Conservation (phyloP, 805 yeast species). For the Teunomyces panamensis region DNA sequence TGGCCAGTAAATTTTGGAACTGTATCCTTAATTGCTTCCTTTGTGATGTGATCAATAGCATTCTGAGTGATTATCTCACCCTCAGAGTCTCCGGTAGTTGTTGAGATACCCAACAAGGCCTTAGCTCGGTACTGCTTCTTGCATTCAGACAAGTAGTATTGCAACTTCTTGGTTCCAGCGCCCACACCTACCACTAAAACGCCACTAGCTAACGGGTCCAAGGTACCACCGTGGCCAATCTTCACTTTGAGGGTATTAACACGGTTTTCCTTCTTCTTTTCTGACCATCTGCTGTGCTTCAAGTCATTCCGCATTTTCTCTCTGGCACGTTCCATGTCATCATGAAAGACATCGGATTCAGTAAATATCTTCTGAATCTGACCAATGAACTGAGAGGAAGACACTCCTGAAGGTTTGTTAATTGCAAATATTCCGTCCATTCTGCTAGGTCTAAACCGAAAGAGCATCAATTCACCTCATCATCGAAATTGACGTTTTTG, state of each 20-base stretch:
- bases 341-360: slow-evolving; percentile 53
- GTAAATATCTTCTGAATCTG: slow-evolving; percentile 64
- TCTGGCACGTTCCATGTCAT: slow-evolving; percentile 49
- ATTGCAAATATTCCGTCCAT: slow-evolving; percentile 96
- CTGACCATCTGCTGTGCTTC: slow-evolving; percentile 38
- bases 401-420: slow-evolving; percentile 81
- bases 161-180: slow-evolving; percentile 78
- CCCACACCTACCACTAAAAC: slow-evolving; percentile 92
- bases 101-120: slow-evolving; percentile 84
- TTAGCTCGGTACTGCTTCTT: slow-evolving; percentile 77
- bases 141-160: slow-evolving; percentile 68
- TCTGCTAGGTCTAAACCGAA: slow-evolving; percentile 11
- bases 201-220: slow-evolving; percentile 96
- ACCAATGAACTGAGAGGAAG: slow-evolving; percentile 72
- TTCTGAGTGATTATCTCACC: slow-evolving; percentile 72
- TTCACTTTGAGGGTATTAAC: slow-evolving; percentile 62
- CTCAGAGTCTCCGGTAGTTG: slow-evolving; percentile 92
- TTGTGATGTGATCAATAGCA: slow-evolving; percentile 53
- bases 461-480: slow-evolving; percentile 8
- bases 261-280: slow-evolving; percentile 50
- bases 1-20: slow-evolving; percentile 73
- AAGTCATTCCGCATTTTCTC: slow-evolving; percentile 42
- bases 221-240: slow-evolving; percentile 97
- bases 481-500: neutral
- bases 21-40: slow-evolving; percentile 47